Evolutionary conservation across 176 grass and related monocot species (phyloP), one percentile per base, ranked within the genome.

Genomic region (Oryza glumipatula): DNA sequence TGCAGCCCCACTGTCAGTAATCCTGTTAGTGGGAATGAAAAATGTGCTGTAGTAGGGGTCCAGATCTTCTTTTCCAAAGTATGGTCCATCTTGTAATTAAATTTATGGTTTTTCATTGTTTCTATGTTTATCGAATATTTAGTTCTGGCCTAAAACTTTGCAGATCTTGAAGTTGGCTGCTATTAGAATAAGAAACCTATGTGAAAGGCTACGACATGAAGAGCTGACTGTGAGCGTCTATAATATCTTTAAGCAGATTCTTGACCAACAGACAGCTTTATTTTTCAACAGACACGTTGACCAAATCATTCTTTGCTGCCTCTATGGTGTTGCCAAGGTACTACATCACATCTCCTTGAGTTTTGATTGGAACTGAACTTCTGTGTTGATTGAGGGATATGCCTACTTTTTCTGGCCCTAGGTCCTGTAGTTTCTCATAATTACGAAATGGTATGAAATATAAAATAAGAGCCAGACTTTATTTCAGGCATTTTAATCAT

Each of bases 261-360:
- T 98, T 82, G 76, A 85, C 80, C 88, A 98, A 68, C 89, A 79
- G 73, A 94, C 91, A 84, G 11, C 86, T 83, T 79, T 98, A 11
- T 95, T 98, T 88, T 98, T 98, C 80, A 98, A 90, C 68, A 88
- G 96, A 78, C 93, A 98, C 23, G 86, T 98, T 6, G 96, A 98
- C 63, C 96, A 95, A 92, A 33, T 98, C 68, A 95, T 98, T 28
- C 88, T 98, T 73, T 98, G 93, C 74, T 94, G 93, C 36, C 92
- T 98, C 70, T 98, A 95, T 90, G 96, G 89, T 82, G 87, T 98
- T 92, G 89, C 93, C 76, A 98, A 98, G 91, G 96, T 98, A 87
- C 14, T 43, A 33, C 68, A 61, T 84, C 48, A 33, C 67, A 61
- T 84, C 41, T 79, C 30, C 46, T 73, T 23, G 3, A 63, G n/a